Evolutionary conservation across 352 stramenopile species (phyloP), one percentile per base, ranked within the genome.

Genomic region (Thalassiosira delicatula): DNA sequence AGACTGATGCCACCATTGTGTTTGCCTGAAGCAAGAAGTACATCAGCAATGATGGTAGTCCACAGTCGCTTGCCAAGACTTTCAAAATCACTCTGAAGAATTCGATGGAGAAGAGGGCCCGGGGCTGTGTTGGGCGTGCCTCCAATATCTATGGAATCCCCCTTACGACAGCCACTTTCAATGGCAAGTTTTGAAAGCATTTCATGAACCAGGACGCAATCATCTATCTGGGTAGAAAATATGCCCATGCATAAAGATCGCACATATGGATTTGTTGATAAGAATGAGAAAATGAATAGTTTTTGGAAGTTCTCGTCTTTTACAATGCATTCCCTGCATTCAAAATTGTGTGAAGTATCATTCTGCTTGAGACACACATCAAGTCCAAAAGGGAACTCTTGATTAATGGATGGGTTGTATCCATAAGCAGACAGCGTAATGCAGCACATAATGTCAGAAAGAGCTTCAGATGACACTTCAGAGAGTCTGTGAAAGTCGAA

Each of bases 31-130:
- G 51, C 78, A 56, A 94, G 72, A 44, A 95, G 53, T 3, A 89
- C 25, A 60, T 95, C 92, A n/a, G 89, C 83, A 83, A 93, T 71
- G 30, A 92, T 30, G 61, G 87, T 74, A 14, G 87, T 85, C 86
- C 89, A 93, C 42, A 92, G 76, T 21, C 89, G 79, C 25, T 79
- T 83, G 21, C 82, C 84, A 29, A 93, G 29, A 33, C 74, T 86
- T 81, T 94, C 86, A 59, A 90, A 89, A 86, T 94, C 84, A 53
- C 65, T 83, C 30, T 87, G 69, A 59, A 94, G 70, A 29, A 94
- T 59, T 63, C 86, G 81, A 40, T 66, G 83, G 29, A 95, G 76
- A 57, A 91, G 65, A 53, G 89, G 76, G 35, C 69, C n/a, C 44
- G 59, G 60, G 25, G 11, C 53, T 73, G 21, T 70, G 25, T 51